These are phyloP conservation scores for Teratosphaeria gauchensis DNA, from an alignment of 2,329 filamentous ascomycete species.

Conservation along the genomic window DNA sequence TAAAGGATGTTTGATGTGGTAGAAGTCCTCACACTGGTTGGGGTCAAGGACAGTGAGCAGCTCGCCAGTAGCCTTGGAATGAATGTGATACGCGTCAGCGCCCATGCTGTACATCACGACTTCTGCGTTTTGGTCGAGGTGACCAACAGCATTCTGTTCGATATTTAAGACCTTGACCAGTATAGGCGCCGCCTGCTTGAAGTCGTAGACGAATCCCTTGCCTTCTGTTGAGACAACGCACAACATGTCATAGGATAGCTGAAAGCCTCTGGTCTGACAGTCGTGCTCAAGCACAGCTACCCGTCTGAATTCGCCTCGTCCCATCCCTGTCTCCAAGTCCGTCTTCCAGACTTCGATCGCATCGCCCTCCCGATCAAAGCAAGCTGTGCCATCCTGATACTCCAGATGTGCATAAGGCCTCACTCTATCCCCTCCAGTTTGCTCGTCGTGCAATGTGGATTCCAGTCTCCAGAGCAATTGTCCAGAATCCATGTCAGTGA, in stretches of 20 bases:
- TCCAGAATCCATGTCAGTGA: conserved; percentile 39
- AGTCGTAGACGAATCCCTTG: conserved; percentile 38
- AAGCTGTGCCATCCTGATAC: conserved; percentile 38
- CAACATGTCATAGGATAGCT: conserved; percentile 34
- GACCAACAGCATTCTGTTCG: conserved; percentile 33
- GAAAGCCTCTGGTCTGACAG: conserved; percentile 37
- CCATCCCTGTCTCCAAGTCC: conserved; percentile 23
- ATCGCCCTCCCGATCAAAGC: conserved; percentile 37
- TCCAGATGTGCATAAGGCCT: conserved; percentile 38
- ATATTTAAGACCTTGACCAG: conserved; percentile 30
- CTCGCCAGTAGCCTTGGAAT: conserved; percentile 31
- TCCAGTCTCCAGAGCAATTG: conserved; percentile 29
- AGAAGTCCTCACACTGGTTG: conserved; percentile 22
- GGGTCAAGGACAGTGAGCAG: conserved; percentile 32
- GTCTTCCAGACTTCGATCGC: conserved; percentile 38
- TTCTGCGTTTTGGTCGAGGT: conserved; percentile 34
- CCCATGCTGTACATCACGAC: conserved; percentile 38
- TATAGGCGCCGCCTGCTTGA: conserved; percentile 23
- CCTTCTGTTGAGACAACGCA: conserved; percentile 38
- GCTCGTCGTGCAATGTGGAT: neutral
- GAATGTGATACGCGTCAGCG: conserved; percentile 32
- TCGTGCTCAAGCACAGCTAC: conserved; percentile 34
- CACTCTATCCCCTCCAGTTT: conserved; percentile 21
- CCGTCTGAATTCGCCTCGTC: conserved; percentile 31
- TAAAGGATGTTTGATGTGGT: conserved; percentile 26